Evolutionary conservation across 208 protist species (phyloP).

Genomic region (Trypanosoma rangeli): DNA sequence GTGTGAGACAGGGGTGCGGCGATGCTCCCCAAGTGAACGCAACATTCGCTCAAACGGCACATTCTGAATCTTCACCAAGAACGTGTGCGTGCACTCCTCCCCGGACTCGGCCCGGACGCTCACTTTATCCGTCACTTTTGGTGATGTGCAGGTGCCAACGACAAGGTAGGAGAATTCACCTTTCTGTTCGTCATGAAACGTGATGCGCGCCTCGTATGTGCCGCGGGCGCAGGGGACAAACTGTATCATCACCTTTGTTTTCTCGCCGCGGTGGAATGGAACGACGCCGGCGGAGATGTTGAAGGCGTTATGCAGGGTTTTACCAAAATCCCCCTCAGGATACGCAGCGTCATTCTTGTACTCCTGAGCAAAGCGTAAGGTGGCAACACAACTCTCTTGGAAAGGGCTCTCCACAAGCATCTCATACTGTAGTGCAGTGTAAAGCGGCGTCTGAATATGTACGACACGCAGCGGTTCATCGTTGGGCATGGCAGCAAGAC

Average conservation of each 20-base stretch:
- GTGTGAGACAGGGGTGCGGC: conserved; percentile 26
- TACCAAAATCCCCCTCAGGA: conserved; percentile 39
- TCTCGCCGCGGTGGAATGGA: conserved; percentile 65
- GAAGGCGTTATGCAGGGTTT: conserved; percentile 58
- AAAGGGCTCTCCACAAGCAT: conserved; percentile 86
- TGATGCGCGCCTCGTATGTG: conserved; percentile 65
- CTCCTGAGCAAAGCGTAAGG: conserved; percentile 69
- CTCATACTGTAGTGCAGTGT: conserved; percentile 70
- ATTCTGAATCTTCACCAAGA: conserved; percentile 59
- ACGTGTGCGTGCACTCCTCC: conserved; percentile 39
- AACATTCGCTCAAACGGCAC: conserved; percentile 64
- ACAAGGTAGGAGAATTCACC: conserved; percentile 92
- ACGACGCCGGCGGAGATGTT: conserved; percentile 66
- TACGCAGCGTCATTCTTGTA: conserved; percentile 41
- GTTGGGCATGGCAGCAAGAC: conserved; percentile 60
- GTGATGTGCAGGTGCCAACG: conserved; percentile 54
- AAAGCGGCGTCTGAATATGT: conserved; percentile 67
- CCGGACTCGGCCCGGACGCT: conserved; percentile 71
- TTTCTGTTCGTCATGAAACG: conserved; percentile 84
- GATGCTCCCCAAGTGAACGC: conserved; percentile 70
- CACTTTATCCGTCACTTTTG: conserved; percentile 47
- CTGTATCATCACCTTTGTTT: conserved; percentile 61
- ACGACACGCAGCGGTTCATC: conserved; percentile 69
- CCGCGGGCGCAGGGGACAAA: conserved; percentile 87
- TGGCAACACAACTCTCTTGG: conserved; percentile 68